Evolutionary conservation across 1,284 basidiomycete species (phyloP), one percentile per base, ranked within the genome.

Genomic region (Ustilago nuda): DNA sequence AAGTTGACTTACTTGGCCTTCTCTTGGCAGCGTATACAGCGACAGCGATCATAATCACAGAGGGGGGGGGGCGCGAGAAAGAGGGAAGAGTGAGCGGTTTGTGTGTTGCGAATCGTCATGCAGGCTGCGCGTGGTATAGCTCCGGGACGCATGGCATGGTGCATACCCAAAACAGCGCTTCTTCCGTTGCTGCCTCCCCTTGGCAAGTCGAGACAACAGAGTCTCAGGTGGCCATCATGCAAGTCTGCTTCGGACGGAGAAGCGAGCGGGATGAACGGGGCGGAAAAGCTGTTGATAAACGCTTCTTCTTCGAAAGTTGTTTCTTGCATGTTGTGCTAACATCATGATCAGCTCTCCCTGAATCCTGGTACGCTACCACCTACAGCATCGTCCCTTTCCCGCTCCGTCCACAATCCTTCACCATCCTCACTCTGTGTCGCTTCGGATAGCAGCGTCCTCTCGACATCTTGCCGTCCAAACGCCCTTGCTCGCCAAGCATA

Each of bases 141-240:
- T 41, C 61, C 55, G 61, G 54, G 56, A 39, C 61, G 54, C 61
- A 56, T 56, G 39, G 13, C 43, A 46, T 23, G 23, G 23, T 27
- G 23, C 23, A 27, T 27, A 27, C 23, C 23, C n/a, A 7, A 46
- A 33, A 57, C n/a, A 13, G 32, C 27, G 35, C 9, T 50, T 19
- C 27, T 35, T 19, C 23, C 13, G 12, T 32, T 46, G n/a, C 13
- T 15, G 39, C 39, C 39, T 41, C 15, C 11, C 13, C 39, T 41
- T 41, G 39, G 39, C 13, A 41, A 41, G 39, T 41, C 39, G 17
- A 41, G 17, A 41, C 39, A 41, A 27, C 23, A 27, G 23, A 27
- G 39, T 17, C 6, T 17, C 13, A 15, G 13, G 13, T 41, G 13
- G 39, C 1, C 39, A 41, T 41, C 39, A 41, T 41, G 13, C 39